Percentiles rank a stretch among this genome's conserved stretches.
Evolutionary conservation across 345 rosid species (phyloP).

Genomic region (Cochlearia excelsa): DNA sequence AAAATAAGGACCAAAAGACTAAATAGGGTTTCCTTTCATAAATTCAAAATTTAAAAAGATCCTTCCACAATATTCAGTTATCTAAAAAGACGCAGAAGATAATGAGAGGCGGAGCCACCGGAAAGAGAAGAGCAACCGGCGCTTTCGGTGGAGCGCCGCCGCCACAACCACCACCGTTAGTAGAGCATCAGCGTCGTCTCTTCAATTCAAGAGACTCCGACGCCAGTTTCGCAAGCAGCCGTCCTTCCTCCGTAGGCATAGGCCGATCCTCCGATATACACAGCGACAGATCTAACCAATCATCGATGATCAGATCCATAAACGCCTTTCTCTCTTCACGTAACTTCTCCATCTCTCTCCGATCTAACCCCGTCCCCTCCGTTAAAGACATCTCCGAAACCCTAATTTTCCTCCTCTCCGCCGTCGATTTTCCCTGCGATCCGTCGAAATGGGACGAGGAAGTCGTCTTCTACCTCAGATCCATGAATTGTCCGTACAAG

Average conservation of each 20-base stretch:
- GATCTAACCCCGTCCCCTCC: too few relatives aligned
- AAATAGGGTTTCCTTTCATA: too few relatives aligned
- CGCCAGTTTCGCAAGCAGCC: conserved; percentile 84
- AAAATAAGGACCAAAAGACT: too few relatives aligned
- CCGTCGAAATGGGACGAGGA: too few relatives aligned
- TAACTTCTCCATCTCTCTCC: conserved; percentile 43
- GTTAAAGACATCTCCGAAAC: too few relatives aligned
- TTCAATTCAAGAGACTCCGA: conserved; percentile 72
- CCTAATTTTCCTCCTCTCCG: too few relatives aligned
- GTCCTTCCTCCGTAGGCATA: conserved; percentile 69
- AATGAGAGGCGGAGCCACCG: too few relatives aligned
- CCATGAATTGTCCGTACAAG: too few relatives aligned
- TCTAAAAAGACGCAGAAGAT: neutral
- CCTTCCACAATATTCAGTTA: neutral
- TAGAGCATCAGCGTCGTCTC: conserved; percentile 31
- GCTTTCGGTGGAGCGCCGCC: conserved; percentile 28
- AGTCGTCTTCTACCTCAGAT: too few relatives aligned
- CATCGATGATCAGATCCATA: conserved; percentile 52
- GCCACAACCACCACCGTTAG: conserved; percentile 26
- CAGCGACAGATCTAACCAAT: conserved; percentile 58
- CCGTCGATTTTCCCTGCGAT: too few relatives aligned
- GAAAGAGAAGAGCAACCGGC: conserved; percentile 10
- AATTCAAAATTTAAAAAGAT: too few relatives aligned
- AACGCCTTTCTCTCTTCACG: conserved; percentile 65
- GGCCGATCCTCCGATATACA: conserved; percentile 50